Evolutionary conservation across 768 basidiomycete genomes (phyloP), one percentile per base, ranked within the genome.

Genomic region (Leccinum incarnatum): DNA sequence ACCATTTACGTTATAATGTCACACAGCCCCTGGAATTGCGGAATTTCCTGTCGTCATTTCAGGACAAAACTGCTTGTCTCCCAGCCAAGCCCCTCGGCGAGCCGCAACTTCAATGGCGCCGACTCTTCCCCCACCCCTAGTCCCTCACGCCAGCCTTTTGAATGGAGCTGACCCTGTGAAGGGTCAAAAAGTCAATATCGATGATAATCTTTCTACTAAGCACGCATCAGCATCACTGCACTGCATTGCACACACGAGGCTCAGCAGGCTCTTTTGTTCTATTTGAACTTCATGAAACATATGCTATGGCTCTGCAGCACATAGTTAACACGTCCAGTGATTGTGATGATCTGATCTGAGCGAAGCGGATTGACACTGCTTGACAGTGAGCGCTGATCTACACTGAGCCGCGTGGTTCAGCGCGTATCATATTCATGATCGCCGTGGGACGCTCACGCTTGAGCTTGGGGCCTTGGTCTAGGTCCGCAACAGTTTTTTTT

Each of bases 21-120:
- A 17, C 59, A 61, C 52, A 29, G 59, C 52, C 40, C 37, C 21
- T 27, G 45, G 10, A 29, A 56, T n/a, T 3, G 49, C 34, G 17
- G 37, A 32, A 12, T 7, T 40, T 17, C n/a, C 30, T 37, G 32
- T 9, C 6, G 37, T 17, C 17, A 14, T 9, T n/a, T 40, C 17
- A n/a, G 9, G 37, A 17, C 8, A 37, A 37, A 8, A 7, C 15
- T 9, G 37, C 37, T n/a, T 9, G 17, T 40, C 37, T 40, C 42
- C 42, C 46, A 47, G 21, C 46, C 11, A 23, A 45, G 11, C 45
- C 9, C 32, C 32, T 32, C 32, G 32, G 32, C 32, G 32, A 23
- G 46, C 15, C 65, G 65, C 65, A 67, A 27, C 40, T 42, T 56
- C 46, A 11, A 57, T 60, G 54, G 65, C 62, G 60, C 66, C 66